Evolutionary conservation across 1,284 basidiomycete species (phyloP), one percentile per base, ranked within the genome.

Genomic region (Cryptococcus jaspeensis): DNA sequence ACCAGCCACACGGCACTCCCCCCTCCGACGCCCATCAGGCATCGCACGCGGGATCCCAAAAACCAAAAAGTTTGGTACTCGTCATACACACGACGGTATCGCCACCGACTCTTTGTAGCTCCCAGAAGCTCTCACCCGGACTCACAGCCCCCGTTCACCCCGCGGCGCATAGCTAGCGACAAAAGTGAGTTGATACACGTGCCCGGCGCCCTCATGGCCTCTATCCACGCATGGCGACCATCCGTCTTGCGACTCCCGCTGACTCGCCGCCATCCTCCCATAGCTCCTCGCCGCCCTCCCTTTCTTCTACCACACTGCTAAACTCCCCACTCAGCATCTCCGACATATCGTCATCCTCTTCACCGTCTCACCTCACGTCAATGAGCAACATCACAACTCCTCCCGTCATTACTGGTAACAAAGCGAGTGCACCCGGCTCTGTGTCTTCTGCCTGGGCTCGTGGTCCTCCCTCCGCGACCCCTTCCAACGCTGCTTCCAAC

Each of bases 381-480:
- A 73, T 73, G 71, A 73, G 67, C 61, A 66, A 64, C 57, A 65
- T 59, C 60, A 60, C 66, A 25, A 50, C 63, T 39, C 52, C 65
- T 38, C 52, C 64, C 45, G 53, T 42, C 47, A 47, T 55, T 56
- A 57, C 59, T 54, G 50, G 53, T 54, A 63, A 50, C 53, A 56
- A 60, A 62, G 51, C 67, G 35, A 53, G 57, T 42, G 48, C 69
- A 41, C 56, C 66, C 56, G 51, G 44, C 52, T 53, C 62, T 41
- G 20, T 57, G 32, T 59, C 64, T 38, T 65, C 65, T 41, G 73
- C 68, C 46, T 73, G 71, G 73, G 66, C 71, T 53, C 66, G 71
- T 57, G 73, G 72, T 61, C 70, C 73, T 50, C 69, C 71, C 23
- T 52, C 67, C 43, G 62, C 63, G 52, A 57, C 64, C 56, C 64